phyloP scores from a whole-genome alignment of 306 rosid species.

The Pterocarpus santalinus region DNA sequence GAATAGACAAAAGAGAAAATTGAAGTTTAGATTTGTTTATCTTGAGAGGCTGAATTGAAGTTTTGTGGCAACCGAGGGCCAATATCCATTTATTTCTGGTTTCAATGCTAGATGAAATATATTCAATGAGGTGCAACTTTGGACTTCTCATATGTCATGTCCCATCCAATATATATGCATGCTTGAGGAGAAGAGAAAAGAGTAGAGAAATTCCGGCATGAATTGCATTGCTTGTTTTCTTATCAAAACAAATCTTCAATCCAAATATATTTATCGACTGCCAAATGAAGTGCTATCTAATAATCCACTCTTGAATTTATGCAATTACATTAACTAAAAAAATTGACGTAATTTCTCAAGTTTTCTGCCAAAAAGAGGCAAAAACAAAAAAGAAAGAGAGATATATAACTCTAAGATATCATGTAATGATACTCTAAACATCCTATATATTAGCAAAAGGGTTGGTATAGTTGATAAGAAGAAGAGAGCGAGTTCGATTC shows the following conservation, averaged over 20 bases:
- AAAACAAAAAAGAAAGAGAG: background rate
- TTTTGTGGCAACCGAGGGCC: background rate
- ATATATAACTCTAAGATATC: background rate
- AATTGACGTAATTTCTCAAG: background rate
- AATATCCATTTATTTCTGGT: background rate
- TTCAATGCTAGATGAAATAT: background rate
- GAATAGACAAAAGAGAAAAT: background rate
- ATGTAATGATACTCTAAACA: background rate
- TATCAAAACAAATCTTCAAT: background rate
- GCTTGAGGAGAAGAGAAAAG: background rate
- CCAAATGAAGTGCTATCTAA: background rate
- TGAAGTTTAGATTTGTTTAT: background rate
- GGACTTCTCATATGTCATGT: background rate
- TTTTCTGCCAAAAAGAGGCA: background rate
- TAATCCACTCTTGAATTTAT: background rate
- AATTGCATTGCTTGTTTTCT: background rate
- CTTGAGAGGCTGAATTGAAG: slow-evolving; percentile 4
- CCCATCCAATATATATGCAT: background rate
- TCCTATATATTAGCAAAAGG: too few relatives aligned
- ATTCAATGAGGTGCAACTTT: background rate
- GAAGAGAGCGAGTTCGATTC: too few relatives aligned
- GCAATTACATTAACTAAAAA: background rate
- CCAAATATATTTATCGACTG: background rate
- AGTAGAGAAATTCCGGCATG: background rate
- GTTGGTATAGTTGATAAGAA: too few relatives aligned